Base-by-base conservation (phyloP, 2,329 filamentous ascomycete genomes). In the Neocucurbitaria cava region DNA sequence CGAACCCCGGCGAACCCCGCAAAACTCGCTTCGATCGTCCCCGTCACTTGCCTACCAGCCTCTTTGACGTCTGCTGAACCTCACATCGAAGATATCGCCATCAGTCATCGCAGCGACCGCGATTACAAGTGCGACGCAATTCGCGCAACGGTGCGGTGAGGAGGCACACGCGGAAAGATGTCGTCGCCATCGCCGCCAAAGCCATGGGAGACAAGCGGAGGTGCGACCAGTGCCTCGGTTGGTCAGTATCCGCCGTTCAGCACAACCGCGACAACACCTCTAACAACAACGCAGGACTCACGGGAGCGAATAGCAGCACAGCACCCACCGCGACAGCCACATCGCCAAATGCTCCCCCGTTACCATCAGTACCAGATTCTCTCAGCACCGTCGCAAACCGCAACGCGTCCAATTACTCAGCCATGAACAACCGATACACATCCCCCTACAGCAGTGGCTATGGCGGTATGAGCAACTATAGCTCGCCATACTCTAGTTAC, bases 131-230 rank as follows among this genome's bases (percentile, higher is more conserved):
- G 18, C 38, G 36, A 31, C 39, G 17, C 38, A 40, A 36, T 52
- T 9, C 63, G 65, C 56, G 61, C 59, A 61, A 61, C 53, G 53
- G 60, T 54, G 58, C 58, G 61, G 63, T 68, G 65, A 73, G 56
- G 56, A 52, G 56, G 57, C 47, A 64, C 49, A 57, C 40, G 46
- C 38, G 48, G 42, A 69, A 56, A 67, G 61, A 86, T 87, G 83
- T 83, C 84, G 69, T 79, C 83, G 63, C 80, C 81, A 62, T 97
- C 94, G 77, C 95, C 95, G 73, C 95, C 95, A 51, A 99, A 99
- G 80, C 95, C 95, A 42, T 99, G 95, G 95, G 95, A 99, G 80
- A 86, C 89, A 76, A 85, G 88, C 63, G 89, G 89, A 77, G 85
- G 86, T 58, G 82, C 77, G 53, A 76, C 73, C 35, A 74, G 72